phyloP scores from a whole-genome alignment of 768 basidiomycete genomes.

The Suillus bovinus region DNA sequence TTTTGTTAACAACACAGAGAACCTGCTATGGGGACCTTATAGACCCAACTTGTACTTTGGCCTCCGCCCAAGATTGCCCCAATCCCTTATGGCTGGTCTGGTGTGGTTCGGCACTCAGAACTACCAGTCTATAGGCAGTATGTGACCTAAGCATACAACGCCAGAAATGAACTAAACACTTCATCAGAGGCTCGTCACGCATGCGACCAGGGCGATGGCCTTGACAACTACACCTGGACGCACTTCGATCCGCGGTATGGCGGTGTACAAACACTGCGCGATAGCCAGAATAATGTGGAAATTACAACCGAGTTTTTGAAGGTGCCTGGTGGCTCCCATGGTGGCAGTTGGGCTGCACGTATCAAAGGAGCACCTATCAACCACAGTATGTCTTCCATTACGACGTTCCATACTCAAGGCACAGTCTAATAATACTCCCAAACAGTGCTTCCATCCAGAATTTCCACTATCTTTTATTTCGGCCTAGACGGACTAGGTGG shows the following conservation, averaged over 20 bases:
- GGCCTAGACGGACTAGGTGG: constrained; percentile 87
- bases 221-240: constrained; percentile 85
- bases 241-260: constrained; percentile 85
- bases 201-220: constrained; percentile 84
- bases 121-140: constrained; percentile 68
- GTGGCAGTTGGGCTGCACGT: constrained; percentile 88
- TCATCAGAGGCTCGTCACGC: constrained; percentile 73
- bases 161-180: background rate
- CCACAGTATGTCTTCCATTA: constrained; percentile 40
- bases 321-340: constrained; percentile 76
- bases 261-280: constrained; percentile 82
- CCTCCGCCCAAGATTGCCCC: constrained; percentile 77
- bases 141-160: constrained; percentile 30
- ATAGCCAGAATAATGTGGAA: constrained; percentile 80
- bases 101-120: constrained; percentile 93
- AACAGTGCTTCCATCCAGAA: constrained; percentile 49
- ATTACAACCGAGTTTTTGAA: constrained; percentile 87
- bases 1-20: constrained; percentile 36
- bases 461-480: constrained; percentile 83
- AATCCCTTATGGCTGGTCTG: constrained; percentile 90
- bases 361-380: constrained; percentile 81
- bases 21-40: constrained; percentile 74
- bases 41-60: constrained; percentile 96
- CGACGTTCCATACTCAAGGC: background rate
- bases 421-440: constrained; percentile 27